Percentiles rank a stretch among this genome's conserved stretches.
Evolutionary conservation across 1,284 basidiomycete genomes (phyloP).

Genomic region (Austroboletus niveus): DNA sequence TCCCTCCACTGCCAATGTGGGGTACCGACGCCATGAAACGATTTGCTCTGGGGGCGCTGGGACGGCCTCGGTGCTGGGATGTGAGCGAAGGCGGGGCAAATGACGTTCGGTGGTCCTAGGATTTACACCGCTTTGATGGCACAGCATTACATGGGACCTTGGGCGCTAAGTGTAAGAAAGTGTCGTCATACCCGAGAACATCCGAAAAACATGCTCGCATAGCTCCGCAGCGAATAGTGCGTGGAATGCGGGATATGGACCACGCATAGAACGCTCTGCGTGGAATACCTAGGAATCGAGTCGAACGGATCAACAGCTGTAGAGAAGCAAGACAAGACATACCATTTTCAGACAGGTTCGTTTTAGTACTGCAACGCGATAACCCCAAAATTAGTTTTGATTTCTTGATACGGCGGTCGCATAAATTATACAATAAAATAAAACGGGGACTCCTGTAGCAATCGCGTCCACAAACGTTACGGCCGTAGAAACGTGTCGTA

Average conservation of each 20-base stretch:
- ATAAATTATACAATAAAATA: background rate
- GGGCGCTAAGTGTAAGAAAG: conserved; percentile 7
- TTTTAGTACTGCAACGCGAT: conserved; percentile 8
- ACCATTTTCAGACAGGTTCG: conserved; percentile 21
- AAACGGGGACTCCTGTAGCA: background rate
- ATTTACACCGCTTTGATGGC: conserved; percentile 21
- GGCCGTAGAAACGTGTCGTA: no score
- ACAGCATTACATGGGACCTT: conserved; percentile 17
- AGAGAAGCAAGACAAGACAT: conserved; percentile 15
- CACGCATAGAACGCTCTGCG: background rate
- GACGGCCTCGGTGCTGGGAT: background rate
- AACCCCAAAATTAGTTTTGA: conserved; percentile 1
- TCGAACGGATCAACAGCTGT: conserved; percentile 3
- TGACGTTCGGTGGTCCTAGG: conserved; percentile 15
- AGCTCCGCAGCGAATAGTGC: background rate
- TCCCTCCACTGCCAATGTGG: conserved; percentile 13
- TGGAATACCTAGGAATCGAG: background rate
- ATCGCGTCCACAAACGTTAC: background rate
- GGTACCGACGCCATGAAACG: conserved; percentile 1
- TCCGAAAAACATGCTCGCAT: background rate
- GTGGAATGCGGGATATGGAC: background rate
- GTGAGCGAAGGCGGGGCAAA: conserved; percentile 14
- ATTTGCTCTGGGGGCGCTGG: conserved; percentile 4
- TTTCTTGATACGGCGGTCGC: conserved; percentile 3
- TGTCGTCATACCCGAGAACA: background rate